Percentiles rank a stretch among this genome's conserved stretches.
Evolutionary conservation across 352 stramenopile genomes (phyloP).

Genomic region (Thalassiosira exigua): DNA sequence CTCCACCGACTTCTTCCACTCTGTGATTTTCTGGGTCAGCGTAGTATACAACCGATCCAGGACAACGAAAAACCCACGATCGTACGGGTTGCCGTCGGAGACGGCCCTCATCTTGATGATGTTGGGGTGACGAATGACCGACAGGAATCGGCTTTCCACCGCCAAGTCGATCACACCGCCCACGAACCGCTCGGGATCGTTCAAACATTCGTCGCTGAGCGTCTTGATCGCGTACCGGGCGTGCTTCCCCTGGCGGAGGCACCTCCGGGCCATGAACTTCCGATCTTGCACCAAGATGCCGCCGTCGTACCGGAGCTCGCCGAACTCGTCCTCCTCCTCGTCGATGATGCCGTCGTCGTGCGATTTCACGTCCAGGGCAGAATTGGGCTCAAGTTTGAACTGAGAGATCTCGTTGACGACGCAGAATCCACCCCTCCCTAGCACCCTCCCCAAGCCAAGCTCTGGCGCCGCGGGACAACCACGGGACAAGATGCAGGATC

Average conservation of each 20-base stretch:
- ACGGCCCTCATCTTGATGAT: slow-evolving; percentile 70
- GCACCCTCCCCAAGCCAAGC: slow-evolving; percentile 67
- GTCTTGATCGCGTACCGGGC: slow-evolving; percentile 83
- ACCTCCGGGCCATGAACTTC: slow-evolving; percentile 73
- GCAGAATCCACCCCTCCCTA: slow-evolving; percentile 81
- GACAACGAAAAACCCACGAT: slow-evolving; percentile 73
- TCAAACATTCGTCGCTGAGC: slow-evolving; percentile 62
- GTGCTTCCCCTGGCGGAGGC: slow-evolving; percentile 78
- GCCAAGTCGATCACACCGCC: slow-evolving; percentile 68
- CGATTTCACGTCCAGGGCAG: slow-evolving; percentile 22
- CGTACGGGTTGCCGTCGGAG: slow-evolving; percentile 46
- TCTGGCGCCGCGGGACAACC: slow-evolving; percentile 55
- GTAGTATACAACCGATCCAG: slow-evolving; percentile 82
- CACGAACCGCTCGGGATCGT: slow-evolving; percentile 68
- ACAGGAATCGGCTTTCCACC: slow-evolving; percentile 75
- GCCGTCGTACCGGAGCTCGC: slow-evolving; percentile 65
- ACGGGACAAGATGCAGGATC: no score
- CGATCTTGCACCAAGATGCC: slow-evolving; percentile 79
- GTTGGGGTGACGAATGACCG: slow-evolving; percentile 74
- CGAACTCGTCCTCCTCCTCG: slow-evolving; percentile 48
- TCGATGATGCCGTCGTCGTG: slow-evolving; percentile 26
- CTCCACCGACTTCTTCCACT: slow-evolving; percentile 62
- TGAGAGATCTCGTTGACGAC: slow-evolving; percentile 77
- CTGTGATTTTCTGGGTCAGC: slow-evolving; percentile 64
- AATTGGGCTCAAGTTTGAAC: slow-evolving; percentile 66